Base-by-base conservation (phyloP, 371 early-diverging fungal genomes). In the Smittium mucronatum region DNA sequence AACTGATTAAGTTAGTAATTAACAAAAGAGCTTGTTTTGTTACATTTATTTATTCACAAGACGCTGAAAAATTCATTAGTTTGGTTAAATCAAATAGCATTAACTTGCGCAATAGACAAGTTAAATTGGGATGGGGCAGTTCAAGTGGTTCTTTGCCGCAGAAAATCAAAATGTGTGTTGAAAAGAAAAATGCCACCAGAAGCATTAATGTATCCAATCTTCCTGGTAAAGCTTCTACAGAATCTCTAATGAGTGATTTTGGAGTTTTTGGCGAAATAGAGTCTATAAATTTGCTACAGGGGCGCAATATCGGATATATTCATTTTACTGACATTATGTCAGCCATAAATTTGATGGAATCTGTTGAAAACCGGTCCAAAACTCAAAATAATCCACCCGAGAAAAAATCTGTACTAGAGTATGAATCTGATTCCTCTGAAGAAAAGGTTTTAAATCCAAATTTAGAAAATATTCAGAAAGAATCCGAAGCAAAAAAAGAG, bases 121-220 rank as follows among this genome's bases (percentile, higher is more conserved):
- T 69, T 8, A 61, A 32, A 61, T n/a, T 69, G 2, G 64, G 69
- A n/a, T 69, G 69, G 69, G 69, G 69, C 2, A 69, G 64, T 26
- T 35, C 28, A 35, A 63, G 63, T 58, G 69, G 63, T 1, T 26
- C 36, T 34, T 26, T 69, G 31, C 58, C 69, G 2, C 16, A 60
- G 28, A 61, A 58, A 31, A 64, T 69, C 2, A 29, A 17, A 30
- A 26, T 26, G 30, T 28, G n/a, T 57, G 59, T 69, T 34, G 34
- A 61, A n/a, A 36, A n/a, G 5, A 1, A 65, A 2, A 35, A 35
- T 61, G 69, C 59, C 25, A 34, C 64, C 1, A 31, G 69, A 58
- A 58, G 25, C n/a, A 36, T 69, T 15, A 28, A 25, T n/a, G 26
- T 69, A 11, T 35, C 31, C 11, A 15, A 36, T 36, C 59, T 69